Percentiles rank a stretch among this genome's conserved stretches.
phyloP scores from a whole-genome alignment of 2,329 filamentous ascomycete genomes.

The Botryosphaeria dothidea region DNA sequence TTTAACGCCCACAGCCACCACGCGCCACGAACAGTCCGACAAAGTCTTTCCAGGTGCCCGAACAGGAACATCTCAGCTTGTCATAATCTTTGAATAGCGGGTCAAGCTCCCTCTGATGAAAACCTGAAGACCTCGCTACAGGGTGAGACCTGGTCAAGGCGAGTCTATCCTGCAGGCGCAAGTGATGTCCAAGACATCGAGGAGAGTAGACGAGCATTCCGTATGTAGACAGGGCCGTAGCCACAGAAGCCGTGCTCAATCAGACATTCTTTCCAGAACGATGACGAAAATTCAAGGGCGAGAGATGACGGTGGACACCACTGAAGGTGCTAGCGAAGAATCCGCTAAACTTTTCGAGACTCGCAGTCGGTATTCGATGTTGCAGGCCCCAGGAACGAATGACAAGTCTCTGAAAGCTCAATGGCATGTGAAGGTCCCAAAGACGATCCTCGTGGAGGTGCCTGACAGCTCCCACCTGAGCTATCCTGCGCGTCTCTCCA shows the following conservation, averaged over 20 bases:
- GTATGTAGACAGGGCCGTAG: slow-evolving; percentile 45
- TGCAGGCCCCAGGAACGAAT: slow-evolving; percentile 27
- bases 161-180: slow-evolving; percentile 51
- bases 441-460: slow-evolving; percentile 51
- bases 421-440: slow-evolving; percentile 49
- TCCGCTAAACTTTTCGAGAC: slow-evolving; percentile 23
- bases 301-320: slow-evolving; percentile 27
- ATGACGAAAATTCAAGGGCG: slow-evolving; percentile 6
- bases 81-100: slow-evolving; percentile 30
- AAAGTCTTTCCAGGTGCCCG: slow-evolving; percentile 26
- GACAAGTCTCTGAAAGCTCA: neutral
- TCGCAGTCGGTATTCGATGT: slow-evolving; percentile 36
- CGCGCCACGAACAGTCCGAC: neutral
- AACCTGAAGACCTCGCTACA: slow-evolving; percentile 58
- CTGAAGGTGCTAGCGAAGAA: slow-evolving; percentile 32
- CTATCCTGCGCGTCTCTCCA: slow-evolving; percentile 46
- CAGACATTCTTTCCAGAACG: neutral
- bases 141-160: slow-evolving; percentile 54
- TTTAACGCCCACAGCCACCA: slow-evolving; percentile 1
- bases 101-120: slow-evolving; percentile 36
- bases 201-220: slow-evolving; percentile 35
- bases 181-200: slow-evolving; percentile 29
- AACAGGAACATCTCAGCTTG: slow-evolving; percentile 41
- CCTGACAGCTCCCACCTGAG: slow-evolving; percentile 53
- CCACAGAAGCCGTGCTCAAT: slow-evolving; percentile 41